Percentiles rank a stretch among this genome's conserved stretches.
These are phyloP conservation scores for Capronia epimyces DNA, from an alignment of 2,329 filamentous ascomycete species.

Conservation along the genomic window DNA sequence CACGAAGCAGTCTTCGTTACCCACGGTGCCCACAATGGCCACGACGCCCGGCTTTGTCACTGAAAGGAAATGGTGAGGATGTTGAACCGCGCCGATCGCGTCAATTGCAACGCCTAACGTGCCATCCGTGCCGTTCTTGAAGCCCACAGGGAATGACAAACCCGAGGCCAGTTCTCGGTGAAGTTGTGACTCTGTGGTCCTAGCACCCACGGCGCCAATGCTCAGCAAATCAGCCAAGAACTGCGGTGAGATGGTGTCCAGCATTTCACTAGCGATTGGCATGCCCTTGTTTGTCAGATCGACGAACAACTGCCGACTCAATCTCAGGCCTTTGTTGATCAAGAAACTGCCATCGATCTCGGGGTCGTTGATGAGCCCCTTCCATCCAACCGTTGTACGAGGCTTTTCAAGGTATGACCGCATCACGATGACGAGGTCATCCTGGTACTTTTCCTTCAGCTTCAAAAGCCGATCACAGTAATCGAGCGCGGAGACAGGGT, in stretches of 20 bases:
- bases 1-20: constrained; percentile 96
- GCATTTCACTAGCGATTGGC: constrained; percentile 96
- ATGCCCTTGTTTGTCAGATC: constrained; percentile 82
- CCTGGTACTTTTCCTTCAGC: constrained; percentile 70
- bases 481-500: constrained; percentile 79
- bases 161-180: constrained; percentile 94
- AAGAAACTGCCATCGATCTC: constrained; percentile 96
- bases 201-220: constrained; percentile 88
- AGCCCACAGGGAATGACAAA: constrained; percentile 93
- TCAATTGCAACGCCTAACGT: constrained; percentile 88
- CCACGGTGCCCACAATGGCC: constrained; percentile 85
- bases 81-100: constrained; percentile 69
- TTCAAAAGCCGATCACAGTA: constrained; percentile 76
- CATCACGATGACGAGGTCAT: constrained; percentile 91
- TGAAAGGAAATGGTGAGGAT: constrained; percentile 88
- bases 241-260: constrained; percentile 97
- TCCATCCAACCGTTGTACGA: constrained; percentile 96
- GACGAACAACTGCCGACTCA: constrained; percentile 88
- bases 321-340: constrained; percentile 95
- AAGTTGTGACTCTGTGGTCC: constrained; percentile 93
- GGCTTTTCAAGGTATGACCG: constrained; percentile 98
- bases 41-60: constrained; percentile 94
- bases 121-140: constrained; percentile 99
- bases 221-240: constrained; percentile 95
- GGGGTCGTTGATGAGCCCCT: constrained; percentile 97